These are phyloP conservation scores for Leishmania braziliensis DNA, from an alignment of 208 protist genomes.

Conservation along the genomic window DNA sequence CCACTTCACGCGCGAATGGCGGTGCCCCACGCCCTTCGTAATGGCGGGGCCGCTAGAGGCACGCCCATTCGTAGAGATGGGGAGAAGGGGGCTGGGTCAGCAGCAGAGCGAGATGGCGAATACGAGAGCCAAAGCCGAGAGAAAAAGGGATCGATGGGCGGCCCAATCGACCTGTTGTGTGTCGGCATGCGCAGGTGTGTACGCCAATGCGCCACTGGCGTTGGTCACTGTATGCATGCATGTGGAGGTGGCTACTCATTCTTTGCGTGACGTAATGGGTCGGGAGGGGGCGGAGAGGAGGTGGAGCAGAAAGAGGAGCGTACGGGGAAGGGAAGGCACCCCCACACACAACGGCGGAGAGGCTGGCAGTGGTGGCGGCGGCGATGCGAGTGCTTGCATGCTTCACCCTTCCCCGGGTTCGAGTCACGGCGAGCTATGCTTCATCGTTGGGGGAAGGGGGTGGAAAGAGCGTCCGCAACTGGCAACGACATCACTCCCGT, in stretches of 20 bases:
- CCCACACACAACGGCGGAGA: neutral
- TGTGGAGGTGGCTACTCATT: neutral
- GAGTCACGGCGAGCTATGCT: neutral
- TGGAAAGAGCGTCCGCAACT: neutral
- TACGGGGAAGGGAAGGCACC: neutral
- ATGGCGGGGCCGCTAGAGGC: neutral
- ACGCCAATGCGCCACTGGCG: neutral
- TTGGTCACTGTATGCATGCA: neutral
- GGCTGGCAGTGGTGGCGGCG: neutral
- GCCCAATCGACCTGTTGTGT: neutral
- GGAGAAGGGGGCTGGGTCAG: neutral
- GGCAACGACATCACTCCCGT: neutral
- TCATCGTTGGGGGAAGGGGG: neutral
- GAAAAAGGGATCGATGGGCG: neutral
- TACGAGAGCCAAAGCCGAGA: neutral
- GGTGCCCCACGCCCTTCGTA: neutral
- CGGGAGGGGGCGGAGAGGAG: neutral
- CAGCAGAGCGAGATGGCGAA: neutral
- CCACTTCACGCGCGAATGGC: conserved; percentile 24
- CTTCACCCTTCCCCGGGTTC: neutral
- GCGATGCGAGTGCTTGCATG: neutral
- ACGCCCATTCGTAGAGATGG: neutral
- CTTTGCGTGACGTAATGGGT: neutral
- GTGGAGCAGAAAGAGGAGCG: neutral
- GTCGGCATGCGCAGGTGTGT: neutral